Evolutionary conservation across 768 basidiomycete genomes (phyloP).

Genomic region (Leccinum disarticulatum): DNA sequence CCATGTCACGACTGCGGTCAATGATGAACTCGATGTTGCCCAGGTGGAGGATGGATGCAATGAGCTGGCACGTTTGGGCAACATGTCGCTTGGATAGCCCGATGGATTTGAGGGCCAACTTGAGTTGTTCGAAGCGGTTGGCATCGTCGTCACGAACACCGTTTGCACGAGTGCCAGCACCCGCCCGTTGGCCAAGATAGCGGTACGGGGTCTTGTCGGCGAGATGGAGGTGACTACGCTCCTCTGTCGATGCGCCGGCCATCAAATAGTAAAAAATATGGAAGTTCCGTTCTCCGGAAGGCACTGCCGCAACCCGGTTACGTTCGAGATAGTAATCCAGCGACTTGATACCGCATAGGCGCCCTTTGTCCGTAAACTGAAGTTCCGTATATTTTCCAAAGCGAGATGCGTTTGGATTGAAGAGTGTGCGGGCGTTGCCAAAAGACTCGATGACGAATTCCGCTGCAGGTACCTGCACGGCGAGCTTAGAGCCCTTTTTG

Average conservation of each 20-base stretch:
- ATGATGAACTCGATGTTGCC: constrained; percentile 93
- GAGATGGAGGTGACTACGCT: constrained; percentile 84
- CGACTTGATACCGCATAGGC: constrained; percentile 87
- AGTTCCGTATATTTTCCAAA: constrained; percentile 98
- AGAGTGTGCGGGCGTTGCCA: constrained; percentile 89
- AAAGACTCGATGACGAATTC: constrained; percentile 97
- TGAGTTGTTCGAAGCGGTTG: constrained; percentile 90
- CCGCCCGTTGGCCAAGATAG: constrained; percentile 77
- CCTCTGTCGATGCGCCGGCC: constrained; percentile 85
- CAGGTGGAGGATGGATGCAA: constrained; percentile 95
- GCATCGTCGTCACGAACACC: constrained; percentile 75
- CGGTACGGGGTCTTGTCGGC: constrained; percentile 79
- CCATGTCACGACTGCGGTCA: constrained; percentile 82
- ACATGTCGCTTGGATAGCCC: constrained; percentile 95
- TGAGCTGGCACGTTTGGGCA: constrained; percentile 91
- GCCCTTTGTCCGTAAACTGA: constrained; percentile 91
- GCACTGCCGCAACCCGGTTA: constrained; percentile 80
- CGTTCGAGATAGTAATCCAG: constrained; percentile 96
- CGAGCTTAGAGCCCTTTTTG: constrained; percentile 92
- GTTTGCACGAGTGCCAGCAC: constrained; percentile 41
- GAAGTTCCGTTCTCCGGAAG: constrained; percentile 94
- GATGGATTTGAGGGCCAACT: constrained; percentile 88
- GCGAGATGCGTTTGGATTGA: constrained; percentile 93
- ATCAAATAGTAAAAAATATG: constrained; percentile 98
- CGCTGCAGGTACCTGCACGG: constrained; percentile 82